phyloP scores from a whole-genome alignment of 169 alveolate genomes.

The Pseudocohnilembus persalinus region DNA sequence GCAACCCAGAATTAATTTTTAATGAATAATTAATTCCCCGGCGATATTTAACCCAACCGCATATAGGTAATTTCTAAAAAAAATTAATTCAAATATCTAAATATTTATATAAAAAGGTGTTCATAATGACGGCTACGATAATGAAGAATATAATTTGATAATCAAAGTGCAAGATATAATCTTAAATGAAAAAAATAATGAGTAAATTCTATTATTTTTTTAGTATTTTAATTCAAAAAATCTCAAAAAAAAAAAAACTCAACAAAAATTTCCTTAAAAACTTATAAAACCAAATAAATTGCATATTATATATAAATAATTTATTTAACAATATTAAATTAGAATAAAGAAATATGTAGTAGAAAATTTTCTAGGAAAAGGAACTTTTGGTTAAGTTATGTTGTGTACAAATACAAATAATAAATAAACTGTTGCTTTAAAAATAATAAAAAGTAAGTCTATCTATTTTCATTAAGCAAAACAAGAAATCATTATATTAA shows the following conservation, averaged over 20 bases:
- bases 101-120: background rate
- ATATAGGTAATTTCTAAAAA: background rate
- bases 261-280: no score
- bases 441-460: conserved; percentile 62
- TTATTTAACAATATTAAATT: no score
- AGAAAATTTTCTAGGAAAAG: conserved; percentile 68
- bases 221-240: no score
- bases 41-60: background rate
- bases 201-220: no score
- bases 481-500: conserved; percentile 53
- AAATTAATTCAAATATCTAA: no score
- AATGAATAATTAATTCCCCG: background rate
- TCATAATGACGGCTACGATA: background rate
- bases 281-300: no score
- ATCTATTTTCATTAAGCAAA: conserved; percentile 64
- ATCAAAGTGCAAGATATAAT: background rate
- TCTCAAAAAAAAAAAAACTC: no score
- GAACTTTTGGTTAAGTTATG: conserved; percentile 79
- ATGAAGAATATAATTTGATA: background rate
- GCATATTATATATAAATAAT: no score
- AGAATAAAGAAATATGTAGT: conserved; percentile 44
- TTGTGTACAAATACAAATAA: conserved; percentile 34
- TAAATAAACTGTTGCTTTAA: conserved; percentile 29
- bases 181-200: no score
- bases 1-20: background rate